Evolutionary conservation across 139 green algal species (phyloP).

Genomic region (Edaphochlamys debaryana): DNA sequence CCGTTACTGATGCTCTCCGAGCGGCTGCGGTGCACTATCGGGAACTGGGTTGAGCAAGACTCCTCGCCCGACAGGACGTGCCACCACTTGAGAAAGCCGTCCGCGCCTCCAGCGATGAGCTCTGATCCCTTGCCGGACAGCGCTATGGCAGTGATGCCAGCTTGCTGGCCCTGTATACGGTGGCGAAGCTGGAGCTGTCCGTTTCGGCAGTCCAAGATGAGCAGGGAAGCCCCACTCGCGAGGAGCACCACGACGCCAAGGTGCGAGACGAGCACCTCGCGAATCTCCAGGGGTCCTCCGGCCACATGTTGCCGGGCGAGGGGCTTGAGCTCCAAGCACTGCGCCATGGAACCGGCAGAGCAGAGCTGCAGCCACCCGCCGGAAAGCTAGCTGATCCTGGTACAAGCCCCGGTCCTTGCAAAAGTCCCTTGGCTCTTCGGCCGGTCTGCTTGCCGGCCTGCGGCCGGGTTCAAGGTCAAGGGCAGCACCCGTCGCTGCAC

Average conservation of each 20-base stretch:
- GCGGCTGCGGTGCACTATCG: slow-evolving; percentile 12
- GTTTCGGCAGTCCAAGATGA: slow-evolving; percentile 29
- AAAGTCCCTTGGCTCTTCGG: too few species aligned
- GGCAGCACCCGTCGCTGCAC: too few species aligned
- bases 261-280: slow-evolving; percentile 26
- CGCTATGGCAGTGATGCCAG: slow-evolving; percentile 49
- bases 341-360: too few species aligned
- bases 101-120: slow-evolving; percentile 49
- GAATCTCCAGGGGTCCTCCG: not conserved
- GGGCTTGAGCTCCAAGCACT: too few species aligned
- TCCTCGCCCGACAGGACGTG: slow-evolving; percentile 58
- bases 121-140: slow-evolving; percentile 42
- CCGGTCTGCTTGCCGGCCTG: too few species aligned
- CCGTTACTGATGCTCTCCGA: slow-evolving; percentile 35
- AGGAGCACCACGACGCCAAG: slow-evolving; percentile 22
- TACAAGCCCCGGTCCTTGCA: too few species aligned
- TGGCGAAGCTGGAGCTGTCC: slow-evolving; percentile 24
- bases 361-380: too few species aligned
- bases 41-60: slow-evolving; percentile 54
- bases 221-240: not conserved
- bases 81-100: slow-evolving; percentile 69
- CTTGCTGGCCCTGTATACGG: slow-evolving; percentile 35
- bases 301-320: too few species aligned
- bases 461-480: too few species aligned
- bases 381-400: too few species aligned